Conservation (phyloP, 441 rosid genomes). For the Arabidopsis hybrid region DNA sequence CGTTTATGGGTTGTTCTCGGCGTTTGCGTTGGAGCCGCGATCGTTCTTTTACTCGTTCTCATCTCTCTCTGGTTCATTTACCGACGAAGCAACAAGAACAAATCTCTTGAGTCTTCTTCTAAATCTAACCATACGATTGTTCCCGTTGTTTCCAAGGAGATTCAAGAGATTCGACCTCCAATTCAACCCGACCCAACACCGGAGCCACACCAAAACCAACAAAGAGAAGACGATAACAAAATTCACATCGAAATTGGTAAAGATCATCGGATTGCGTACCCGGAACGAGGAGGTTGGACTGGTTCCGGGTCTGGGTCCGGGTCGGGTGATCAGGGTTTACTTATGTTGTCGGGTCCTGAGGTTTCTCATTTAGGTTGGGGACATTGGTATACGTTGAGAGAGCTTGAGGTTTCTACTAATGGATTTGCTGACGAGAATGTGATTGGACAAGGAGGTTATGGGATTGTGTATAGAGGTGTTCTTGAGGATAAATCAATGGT, state of each 20-base stretch:
- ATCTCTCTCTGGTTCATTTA: conserved; percentile 86
- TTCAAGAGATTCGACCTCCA: conserved; percentile 63
- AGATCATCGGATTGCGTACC: conserved; percentile 77
- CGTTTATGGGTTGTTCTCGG: conserved; percentile 89
- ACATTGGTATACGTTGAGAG: conserved; percentile 41
- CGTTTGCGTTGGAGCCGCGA: conserved; percentile 75
- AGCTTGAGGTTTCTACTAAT: conserved; percentile 44
- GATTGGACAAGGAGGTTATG: conserved; percentile 38
- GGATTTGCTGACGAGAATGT: conserved; percentile 43
- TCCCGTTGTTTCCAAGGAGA: conserved; percentile 79
- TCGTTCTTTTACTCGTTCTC: conserved; percentile 77
- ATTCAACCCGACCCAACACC: conserved; percentile 55
- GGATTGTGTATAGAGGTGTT: conserved; percentile 39
- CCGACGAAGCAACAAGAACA: conserved; percentile 48
- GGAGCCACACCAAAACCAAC: conserved; percentile 47
- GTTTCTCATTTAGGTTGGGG: conserved; percentile 49
- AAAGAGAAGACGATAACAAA: conserved; percentile 61
- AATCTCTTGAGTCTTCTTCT: conserved; percentile 39
- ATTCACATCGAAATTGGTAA: conserved; percentile 88
- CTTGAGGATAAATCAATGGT: conserved; percentile 39
- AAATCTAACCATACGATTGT: conserved; percentile 54
- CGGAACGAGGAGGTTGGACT: conserved; percentile 65
- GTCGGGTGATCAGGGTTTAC: conserved; percentile 57
- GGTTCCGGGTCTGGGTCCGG: conserved; percentile 64
- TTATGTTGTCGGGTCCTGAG: conserved; percentile 34